These are phyloP conservation scores for Ceratobasidium sp. DNA, from an alignment of 1,284 basidiomycete genomes.

Conservation along the genomic window DNA sequence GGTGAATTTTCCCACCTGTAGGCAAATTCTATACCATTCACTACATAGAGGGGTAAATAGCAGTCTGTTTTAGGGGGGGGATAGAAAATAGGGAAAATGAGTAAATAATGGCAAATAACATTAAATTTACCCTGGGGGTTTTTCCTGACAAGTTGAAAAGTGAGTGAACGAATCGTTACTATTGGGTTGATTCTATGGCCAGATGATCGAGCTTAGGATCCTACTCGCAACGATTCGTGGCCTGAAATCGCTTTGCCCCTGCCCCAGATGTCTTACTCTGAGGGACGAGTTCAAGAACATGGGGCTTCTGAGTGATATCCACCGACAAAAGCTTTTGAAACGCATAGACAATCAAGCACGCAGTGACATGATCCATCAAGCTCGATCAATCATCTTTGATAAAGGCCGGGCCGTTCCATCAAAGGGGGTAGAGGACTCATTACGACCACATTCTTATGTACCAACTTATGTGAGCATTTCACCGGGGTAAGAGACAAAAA, in stretches of 20 bases:
- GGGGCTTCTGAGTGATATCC: conserved; percentile 50
- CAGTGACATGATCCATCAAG: conserved; percentile 2
- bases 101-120: no score
- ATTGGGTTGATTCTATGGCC: no score
- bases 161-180: no score
- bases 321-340: neutral
- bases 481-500: neutral
- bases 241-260: conserved; percentile 45
- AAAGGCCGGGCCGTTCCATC: conserved; percentile 18
- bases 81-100: no score
- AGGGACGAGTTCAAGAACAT: conserved; percentile 26
- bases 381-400: conserved; percentile 28
- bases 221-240: conserved; percentile 48
- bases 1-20: no score
- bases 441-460: conserved; percentile 35
- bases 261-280: conserved; percentile 46
- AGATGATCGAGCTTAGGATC: no score
- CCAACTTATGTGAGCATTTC: conserved; percentile 44
- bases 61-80: no score
- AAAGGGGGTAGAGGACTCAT: conserved; percentile 34
- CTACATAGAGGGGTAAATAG: no score
- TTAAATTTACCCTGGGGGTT: no score
- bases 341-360: conserved; percentile 26
- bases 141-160: no score
- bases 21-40: no score